Evolutionary conservation across 2,329 filamentous ascomycete species (phyloP).

Genomic region (Paecilomyces fulvus): DNA sequence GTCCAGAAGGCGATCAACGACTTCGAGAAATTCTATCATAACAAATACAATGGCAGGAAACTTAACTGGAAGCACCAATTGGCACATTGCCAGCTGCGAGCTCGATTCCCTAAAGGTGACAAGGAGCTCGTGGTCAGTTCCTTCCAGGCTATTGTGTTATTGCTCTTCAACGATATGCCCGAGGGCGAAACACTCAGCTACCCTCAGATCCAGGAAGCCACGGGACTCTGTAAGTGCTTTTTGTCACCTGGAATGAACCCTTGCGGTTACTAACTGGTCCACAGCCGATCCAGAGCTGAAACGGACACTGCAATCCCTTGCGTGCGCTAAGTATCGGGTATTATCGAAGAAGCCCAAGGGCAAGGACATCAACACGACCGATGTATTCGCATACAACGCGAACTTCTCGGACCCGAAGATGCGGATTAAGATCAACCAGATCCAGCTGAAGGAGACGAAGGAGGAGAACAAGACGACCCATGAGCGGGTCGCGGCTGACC

Average conservation of each 20-base stretch:
- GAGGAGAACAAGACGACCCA: constrained; percentile 93
- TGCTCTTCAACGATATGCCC: constrained; percentile 73
- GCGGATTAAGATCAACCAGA: constrained; percentile 96
- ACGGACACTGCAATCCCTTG: constrained; percentile 88
- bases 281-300: constrained; percentile 66
- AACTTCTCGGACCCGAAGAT: constrained; percentile 72
- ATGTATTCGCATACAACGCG: constrained; percentile 77
- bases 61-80: constrained; percentile 88
- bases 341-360: constrained; percentile 78
- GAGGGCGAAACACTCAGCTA: constrained; percentile 62
- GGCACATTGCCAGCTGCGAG: constrained; percentile 81
- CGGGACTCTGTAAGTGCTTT: constrained; percentile 55
- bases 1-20: constrained; percentile 68
- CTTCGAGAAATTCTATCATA: constrained; percentile 80
- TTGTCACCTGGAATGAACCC: not conserved
- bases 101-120: constrained; percentile 65
- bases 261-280: constrained; percentile 16
- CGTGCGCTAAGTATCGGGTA: constrained; percentile 80
- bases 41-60: constrained; percentile 79
- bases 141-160: constrained; percentile 82
- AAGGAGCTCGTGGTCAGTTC: constrained; percentile 89
- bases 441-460: constrained; percentile 91
- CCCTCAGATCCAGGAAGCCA: constrained; percentile 63
- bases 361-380: constrained; percentile 66
- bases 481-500: constrained; percentile 76